phyloP scores from a whole-genome alignment of 345 rosid species.

The thale cress (Arabidopsis thaliana) region DNA sequence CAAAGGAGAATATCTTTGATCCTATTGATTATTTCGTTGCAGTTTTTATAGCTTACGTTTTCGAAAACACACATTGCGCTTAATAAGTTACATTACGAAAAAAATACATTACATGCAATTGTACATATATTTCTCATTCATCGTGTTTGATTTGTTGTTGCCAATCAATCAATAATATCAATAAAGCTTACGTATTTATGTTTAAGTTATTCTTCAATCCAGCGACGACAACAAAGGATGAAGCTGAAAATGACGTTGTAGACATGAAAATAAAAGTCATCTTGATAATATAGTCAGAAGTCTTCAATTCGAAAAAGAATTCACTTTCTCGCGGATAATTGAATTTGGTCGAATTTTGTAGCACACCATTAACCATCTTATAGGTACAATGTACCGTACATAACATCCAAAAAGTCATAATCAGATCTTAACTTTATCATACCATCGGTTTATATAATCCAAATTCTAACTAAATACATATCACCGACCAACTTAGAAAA shows the following conservation, averaged over 20 bases:
- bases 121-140: too few species aligned
- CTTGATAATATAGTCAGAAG: constrained; percentile 13
- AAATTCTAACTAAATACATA: background rate
- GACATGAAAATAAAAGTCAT: constrained; percentile 13
- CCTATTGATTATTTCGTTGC: too few species aligned
- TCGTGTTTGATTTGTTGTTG: background rate
- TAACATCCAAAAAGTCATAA: background rate
- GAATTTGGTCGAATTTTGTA: constrained; percentile 29
- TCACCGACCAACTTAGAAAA: constrained; percentile 13
- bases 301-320: constrained; percentile 14
- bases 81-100: too few species aligned
- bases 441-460: background rate
- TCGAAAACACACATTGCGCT: too few species aligned
- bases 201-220: background rate
- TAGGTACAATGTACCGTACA: constrained; percentile 30
- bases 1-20: too few species aligned
- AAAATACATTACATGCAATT: too few species aligned
- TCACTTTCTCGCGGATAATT: constrained; percentile 14
- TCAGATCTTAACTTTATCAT: background rate
- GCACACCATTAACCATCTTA: constrained; percentile 6
- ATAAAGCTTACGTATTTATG: background rate
- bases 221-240: constrained; percentile 1
- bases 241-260: constrained; percentile 30
- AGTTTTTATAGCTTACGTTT: too few species aligned
- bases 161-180: too few species aligned